These are phyloP conservation scores for Rhodamnia argentea DNA, from an alignment of 345 rosid species.

Conservation along the genomic window DNA sequence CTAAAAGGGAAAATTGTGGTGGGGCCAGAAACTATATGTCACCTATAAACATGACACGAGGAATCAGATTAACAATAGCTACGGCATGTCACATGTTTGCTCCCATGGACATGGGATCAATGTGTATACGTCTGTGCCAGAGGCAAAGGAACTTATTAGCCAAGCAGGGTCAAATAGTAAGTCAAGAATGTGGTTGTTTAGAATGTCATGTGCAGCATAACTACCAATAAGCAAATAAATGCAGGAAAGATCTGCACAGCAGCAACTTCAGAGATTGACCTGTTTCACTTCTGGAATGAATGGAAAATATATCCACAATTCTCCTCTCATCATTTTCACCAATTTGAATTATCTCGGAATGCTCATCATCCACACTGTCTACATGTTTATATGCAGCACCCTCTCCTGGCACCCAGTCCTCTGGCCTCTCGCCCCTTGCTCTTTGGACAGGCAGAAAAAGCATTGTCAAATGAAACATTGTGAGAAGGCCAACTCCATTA, in stretches of 20 bases:
- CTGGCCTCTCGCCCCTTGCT: conserved; percentile 70
- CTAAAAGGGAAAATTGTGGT: background rate
- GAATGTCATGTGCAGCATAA: background rate
- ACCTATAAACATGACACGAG: background rate
- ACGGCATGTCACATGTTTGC: background rate
- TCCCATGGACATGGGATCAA: background rate
- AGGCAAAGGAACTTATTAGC: background rate
- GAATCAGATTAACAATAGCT: background rate
- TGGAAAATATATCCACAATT: conserved; percentile 79
- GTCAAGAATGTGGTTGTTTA: background rate
- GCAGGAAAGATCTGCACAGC: background rate
- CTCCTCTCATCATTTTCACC: conserved; percentile 32
- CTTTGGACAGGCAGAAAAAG: conserved; percentile 22
- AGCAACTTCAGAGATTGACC: conserved; percentile 23
- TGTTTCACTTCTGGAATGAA: conserved; percentile 39
- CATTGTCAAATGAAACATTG: background rate
- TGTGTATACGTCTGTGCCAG: background rate
- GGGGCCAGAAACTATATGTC: background rate
- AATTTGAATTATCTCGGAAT: conserved; percentile 26
- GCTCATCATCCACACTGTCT: conserved; percentile 21
- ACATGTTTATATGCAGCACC: conserved; percentile 14
- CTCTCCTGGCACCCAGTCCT: conserved; percentile 94
- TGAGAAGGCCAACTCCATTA: background rate
- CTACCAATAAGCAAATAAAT: background rate
- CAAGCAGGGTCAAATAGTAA: background rate